Conservation (phyloP, 495 filamentous ascomycete species). For the Cairneyella variabilis region DNA sequence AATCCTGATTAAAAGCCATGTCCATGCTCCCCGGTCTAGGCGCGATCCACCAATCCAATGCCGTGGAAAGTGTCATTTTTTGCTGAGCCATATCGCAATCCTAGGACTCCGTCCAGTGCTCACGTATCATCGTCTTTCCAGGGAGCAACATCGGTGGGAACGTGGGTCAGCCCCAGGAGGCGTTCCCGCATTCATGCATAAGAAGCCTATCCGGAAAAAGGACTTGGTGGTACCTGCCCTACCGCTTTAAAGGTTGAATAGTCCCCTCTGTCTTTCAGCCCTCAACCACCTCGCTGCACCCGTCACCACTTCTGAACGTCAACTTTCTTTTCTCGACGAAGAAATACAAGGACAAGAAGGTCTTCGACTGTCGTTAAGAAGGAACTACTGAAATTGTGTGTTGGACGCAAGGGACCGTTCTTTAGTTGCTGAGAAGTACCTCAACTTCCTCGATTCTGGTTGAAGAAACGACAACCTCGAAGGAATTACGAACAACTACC, state of each 20-base stretch:
- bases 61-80: no score
- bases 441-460: background rate
- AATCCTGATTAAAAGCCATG: no score
- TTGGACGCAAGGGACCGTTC: background rate
- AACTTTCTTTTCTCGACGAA: background rate
- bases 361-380: background rate
- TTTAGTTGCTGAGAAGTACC: background rate
- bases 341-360: background rate
- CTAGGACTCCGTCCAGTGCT: no score
- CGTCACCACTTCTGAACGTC: background rate
- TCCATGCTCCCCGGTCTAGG: no score
- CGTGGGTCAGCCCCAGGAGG: no score
- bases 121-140: no score
- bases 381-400: background rate
- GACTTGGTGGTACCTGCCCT: no score
- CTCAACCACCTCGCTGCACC: background rate
- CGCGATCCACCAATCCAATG: no score
- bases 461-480: background rate
- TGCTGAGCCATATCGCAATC: no score
- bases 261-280: background rate
- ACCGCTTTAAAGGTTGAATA: constrained; percentile 1
- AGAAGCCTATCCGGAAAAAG: no score
- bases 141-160: no score
- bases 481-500: background rate
- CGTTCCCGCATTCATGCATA: no score